Evolutionary conservation across 1,284 basidiomycete species (phyloP).

Genomic region (Pascua guehoae): DNA sequence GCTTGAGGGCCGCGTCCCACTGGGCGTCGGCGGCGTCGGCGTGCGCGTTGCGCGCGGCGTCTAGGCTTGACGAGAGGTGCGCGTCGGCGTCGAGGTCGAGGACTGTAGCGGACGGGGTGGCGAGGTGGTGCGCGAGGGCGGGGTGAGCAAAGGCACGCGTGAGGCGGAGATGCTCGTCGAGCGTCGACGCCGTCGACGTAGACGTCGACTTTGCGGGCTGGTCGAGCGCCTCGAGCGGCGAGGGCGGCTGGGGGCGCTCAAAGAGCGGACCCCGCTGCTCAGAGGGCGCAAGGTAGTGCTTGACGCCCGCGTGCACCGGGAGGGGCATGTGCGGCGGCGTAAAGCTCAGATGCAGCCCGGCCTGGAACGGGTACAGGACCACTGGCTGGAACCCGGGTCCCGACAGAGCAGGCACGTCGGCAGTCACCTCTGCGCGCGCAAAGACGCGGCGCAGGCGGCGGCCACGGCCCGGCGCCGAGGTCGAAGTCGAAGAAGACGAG

Average conservation of each 20-base stretch:
- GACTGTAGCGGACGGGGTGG: slow-evolving; percentile 1
- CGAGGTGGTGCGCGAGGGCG: slow-evolving; percentile 15
- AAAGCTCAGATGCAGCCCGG: slow-evolving; percentile 30
- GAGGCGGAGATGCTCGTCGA: slow-evolving; percentile 17
- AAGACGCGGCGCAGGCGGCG: slow-evolving; percentile 16
- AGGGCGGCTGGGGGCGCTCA: slow-evolving; percentile 8
- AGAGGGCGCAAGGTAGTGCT: slow-evolving; percentile 8
- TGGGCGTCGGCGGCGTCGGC: slow-evolving; percentile 5
- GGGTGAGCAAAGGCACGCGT: slow-evolving; percentile 17
- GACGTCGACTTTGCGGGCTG: too few relatives aligned
- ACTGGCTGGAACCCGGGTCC: slow-evolving; percentile 9
- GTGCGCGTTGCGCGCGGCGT: slow-evolving; percentile 5
- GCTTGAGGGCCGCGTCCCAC: slow-evolving; percentile 9
- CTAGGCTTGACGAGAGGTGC: slow-evolving; percentile 7
- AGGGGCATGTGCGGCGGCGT: slow-evolving; percentile 35
- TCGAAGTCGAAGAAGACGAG: background rate
- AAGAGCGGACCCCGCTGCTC: slow-evolving; percentile 1
- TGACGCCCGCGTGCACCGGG: slow-evolving; percentile 29
- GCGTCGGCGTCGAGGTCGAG: slow-evolving; percentile 16
- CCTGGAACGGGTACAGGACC: slow-evolving; percentile 16
- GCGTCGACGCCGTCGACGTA: background rate
- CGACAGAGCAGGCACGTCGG: background rate
- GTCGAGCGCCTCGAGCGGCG: slow-evolving; percentile 6
- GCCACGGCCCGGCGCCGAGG: slow-evolving; percentile 8
- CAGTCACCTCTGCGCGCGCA: slow-evolving; percentile 3